Evolutionary conservation across 2,329 filamentous ascomycete species (phyloP), one percentile per base, ranked within the genome.

Genomic region (Penicillium sp.): DNA sequence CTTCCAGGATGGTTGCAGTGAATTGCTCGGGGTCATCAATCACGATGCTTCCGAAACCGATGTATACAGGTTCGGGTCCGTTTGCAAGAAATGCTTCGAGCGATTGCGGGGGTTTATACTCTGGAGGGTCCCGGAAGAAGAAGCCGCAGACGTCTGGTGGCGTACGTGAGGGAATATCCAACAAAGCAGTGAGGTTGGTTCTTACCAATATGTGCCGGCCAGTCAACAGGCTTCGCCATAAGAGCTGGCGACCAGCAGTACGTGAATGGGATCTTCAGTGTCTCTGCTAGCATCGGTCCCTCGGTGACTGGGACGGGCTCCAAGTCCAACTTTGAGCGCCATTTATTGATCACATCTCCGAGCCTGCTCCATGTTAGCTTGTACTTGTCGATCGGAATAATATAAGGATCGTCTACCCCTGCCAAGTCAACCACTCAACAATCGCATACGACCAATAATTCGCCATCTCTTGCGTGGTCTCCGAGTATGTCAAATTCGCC

Each of bases 11-110:
- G 11, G 76, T 79, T 3, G 75, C 67, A 0, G 80, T 83, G 4
- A 86, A 67, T 8, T 62, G 69, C 13, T 79, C 68, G 0, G 84
- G 80, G 31, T 86, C 75, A 21, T 85, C 82, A 3, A 86, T 76
- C 0, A 86, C 84, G 50, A 87, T 86, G 38, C 80, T 84, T 5
- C 85, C 84, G 65, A 86, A 86, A 0, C 85, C 84, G 41, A 87
- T 83, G 56, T 86, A 86, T 0, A 86, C 70, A 0, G 85, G 84
- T 6, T 80, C 75, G 2, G 82, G 77, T 0, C 84, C 84, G 0
- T 73, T 70, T 11, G 66, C 68, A 1, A 87, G 75, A 53, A 86
- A 86, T 0, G 66, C 63, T 3, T 67, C 69, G 2, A 84, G 64
- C 7, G 80, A 79, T 0, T 71, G 58, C 0, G 78, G 72, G 1